Base-by-base conservation (phyloP, 2,329 filamentous ascomycete genomes). In the Fusarium coffeatum region DNA sequence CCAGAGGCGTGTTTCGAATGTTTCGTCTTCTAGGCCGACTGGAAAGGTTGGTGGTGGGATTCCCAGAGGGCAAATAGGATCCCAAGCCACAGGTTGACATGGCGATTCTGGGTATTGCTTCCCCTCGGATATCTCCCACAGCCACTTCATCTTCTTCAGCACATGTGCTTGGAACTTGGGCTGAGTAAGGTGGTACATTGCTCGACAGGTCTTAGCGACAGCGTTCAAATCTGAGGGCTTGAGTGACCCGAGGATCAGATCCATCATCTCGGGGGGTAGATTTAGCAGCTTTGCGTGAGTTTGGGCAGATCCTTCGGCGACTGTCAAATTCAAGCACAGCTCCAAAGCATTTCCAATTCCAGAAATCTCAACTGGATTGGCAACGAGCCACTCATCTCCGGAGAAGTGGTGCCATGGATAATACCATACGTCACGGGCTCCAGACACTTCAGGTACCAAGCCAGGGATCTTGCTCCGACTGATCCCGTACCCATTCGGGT, bases 301-400 rank as follows among this genome's bases (percentile, higher is more conserved):
- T 9, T 64, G 11, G 0, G 1, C 5, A 4, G 15, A 4, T 2
- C 0, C 18, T 18, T 13, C 3, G 0, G 25, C 6, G 1, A 5
- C 2, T 10, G 12, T 4, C 3, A 12, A 5, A 2, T 20, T 3
- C 2, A 20, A 4, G 9, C 42, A 64, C 3, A 7, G 6, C 16
- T 22, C 28, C 1, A 63, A 16, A 1, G n/a, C 27, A 13, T 10
- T 11, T 2, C 6, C n/a, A 0, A 64, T n/a, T 0, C 16, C 28
- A 1, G 58, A 28, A 6, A 64, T 5, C 23, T 64, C 58, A 0
- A 56, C 42, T 2, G 60, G 60, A 2, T 63, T 63, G 2, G 60
- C 48, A 2, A 11, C 42, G 30, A 63, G 13, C 58, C 60, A 63
- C 12, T 63, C 60, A 8, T 42, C 23, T 2, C 60, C 48, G 1